Conservation (phyloP, 192 early-diverging fungal genomes). For the Coemansia sp. region DNA sequence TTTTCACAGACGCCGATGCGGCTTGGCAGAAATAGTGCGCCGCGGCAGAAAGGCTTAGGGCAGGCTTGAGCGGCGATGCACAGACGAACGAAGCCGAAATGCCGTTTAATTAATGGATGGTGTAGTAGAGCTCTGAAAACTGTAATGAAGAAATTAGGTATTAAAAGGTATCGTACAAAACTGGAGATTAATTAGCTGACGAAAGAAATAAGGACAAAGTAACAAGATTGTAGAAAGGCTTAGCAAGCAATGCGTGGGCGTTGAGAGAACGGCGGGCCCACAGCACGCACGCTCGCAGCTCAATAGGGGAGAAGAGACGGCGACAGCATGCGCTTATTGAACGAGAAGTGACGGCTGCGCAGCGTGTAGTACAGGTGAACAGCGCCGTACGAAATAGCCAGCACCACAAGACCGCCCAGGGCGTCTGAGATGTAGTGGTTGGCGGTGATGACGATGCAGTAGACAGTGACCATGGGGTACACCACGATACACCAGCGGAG, state of each 20-base stretch:
- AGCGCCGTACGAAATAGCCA: slow-evolving; percentile 48
- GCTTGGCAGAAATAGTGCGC: neutral
- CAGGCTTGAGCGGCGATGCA: too few species aligned
- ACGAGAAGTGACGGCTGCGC: slow-evolving; percentile 22
- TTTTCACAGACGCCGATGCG: neutral
- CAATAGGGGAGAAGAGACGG: slow-evolving; percentile 29
- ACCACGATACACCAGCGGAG: slow-evolving; percentile 49
- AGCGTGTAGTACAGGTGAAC: slow-evolving; percentile 41
- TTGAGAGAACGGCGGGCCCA: too few species aligned
- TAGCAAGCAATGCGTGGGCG: too few species aligned
- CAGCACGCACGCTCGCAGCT: neutral
- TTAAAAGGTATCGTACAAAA: slow-evolving; percentile 8
- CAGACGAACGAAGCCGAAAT: neutral
- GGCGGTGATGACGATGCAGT: slow-evolving; percentile 55
- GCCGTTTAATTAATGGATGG: too few species aligned
- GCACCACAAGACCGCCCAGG: slow-evolving; percentile 40
- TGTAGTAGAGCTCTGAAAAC: neutral
- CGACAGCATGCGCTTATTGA: slow-evolving; percentile 17
- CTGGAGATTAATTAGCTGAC: neutral
- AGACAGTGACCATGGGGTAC: slow-evolving; percentile 52
- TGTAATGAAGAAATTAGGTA: neutral
- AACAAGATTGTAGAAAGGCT: neutral
- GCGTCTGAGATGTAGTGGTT: slow-evolving; percentile 56
- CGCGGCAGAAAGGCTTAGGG: too few species aligned
- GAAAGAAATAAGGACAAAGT: neutral